These are phyloP conservation scores for Alectoria sarmentosa DNA, from an alignment of 495 filamentous ascomycete species.

Conservation along the genomic window DNA sequence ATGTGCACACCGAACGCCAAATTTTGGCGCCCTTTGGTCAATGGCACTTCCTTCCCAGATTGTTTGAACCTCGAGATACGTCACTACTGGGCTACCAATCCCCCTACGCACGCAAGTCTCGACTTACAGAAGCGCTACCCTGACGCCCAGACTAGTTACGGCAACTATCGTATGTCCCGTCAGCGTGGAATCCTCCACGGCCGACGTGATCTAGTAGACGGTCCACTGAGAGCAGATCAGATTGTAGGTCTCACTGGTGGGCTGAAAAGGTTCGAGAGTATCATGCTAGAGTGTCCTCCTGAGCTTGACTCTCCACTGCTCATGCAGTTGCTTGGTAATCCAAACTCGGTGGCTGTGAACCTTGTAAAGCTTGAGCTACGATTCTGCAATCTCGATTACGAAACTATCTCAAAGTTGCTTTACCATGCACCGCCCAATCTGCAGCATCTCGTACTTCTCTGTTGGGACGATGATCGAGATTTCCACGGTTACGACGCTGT, in stretches of 20 bases:
- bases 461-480: background rate
- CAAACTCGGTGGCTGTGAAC: slow-evolving; percentile 18
- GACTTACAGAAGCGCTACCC: slow-evolving; percentile 4
- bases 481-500: background rate
- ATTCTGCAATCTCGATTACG: slow-evolving; percentile 19
- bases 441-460: slow-evolving; percentile 21
- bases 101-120: slow-evolving; percentile 14
- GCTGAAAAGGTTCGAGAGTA: slow-evolving; percentile 20
- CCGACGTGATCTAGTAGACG: background rate
- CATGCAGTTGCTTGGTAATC: slow-evolving; percentile 23
- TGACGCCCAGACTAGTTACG: background rate
- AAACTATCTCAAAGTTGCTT: slow-evolving; percentile 16
- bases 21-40: slow-evolving; percentile 34
- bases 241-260: slow-evolving; percentile 13
- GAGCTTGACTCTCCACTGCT: slow-evolving; percentile 20
- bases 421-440: slow-evolving; percentile 23
- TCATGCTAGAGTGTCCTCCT: slow-evolving; percentile 17
- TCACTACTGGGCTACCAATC: slow-evolving; percentile 19
- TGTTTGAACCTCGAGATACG: slow-evolving; percentile 22
- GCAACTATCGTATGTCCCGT: background rate
- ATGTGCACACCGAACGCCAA: slow-evolving; percentile 26
- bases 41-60: slow-evolving; percentile 23
- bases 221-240: background rate
- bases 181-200: background rate
- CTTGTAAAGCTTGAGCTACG: slow-evolving; percentile 21